Conservation (phyloP, 495 filamentous ascomycete genomes). For the Penicillium goetzii region DNA sequence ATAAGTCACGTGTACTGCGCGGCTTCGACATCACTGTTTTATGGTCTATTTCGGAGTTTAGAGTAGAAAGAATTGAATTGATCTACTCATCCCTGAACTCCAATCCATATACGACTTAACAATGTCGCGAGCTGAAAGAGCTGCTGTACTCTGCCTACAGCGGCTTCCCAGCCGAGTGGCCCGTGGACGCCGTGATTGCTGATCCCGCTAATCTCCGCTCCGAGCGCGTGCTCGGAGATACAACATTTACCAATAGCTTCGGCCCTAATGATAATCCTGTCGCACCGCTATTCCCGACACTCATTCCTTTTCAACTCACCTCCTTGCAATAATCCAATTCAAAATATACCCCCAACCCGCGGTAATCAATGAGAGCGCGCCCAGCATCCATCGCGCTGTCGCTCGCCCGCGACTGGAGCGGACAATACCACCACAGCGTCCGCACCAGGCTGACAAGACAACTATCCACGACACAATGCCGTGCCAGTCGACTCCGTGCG, state of each 20-base stretch:
- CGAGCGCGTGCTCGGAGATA: conserved; percentile 13
- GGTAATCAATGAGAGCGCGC: conserved; percentile 10
- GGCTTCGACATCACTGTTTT: background rate
- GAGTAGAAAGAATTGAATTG: background rate
- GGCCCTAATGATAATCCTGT: background rate
- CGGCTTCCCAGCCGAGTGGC: background rate
- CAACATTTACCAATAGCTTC: conserved; percentile 1
- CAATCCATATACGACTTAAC: background rate
- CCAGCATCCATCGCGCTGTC: conserved; percentile 18
- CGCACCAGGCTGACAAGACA: conserved; percentile 18
- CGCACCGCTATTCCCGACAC: background rate
- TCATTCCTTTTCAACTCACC: background rate
- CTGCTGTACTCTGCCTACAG: background rate
- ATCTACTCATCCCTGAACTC: background rate
- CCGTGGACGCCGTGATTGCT: conserved; percentile 1
- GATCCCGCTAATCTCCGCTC: conserved; percentile 24
- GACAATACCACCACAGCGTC: conserved; percentile 11
- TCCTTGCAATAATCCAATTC: background rate
- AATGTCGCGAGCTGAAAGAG: background rate
- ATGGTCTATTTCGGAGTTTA: background rate
- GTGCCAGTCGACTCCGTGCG: conserved; percentile 29
- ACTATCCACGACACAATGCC: conserved; percentile 33
- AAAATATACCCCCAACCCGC: too few species aligned
- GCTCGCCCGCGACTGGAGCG: conserved; percentile 27
- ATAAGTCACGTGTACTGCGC: background rate